phyloP scores from a whole-genome alignment of 2,329 filamentous ascomycete species.

The Colletotrichum abscissum region DNA sequence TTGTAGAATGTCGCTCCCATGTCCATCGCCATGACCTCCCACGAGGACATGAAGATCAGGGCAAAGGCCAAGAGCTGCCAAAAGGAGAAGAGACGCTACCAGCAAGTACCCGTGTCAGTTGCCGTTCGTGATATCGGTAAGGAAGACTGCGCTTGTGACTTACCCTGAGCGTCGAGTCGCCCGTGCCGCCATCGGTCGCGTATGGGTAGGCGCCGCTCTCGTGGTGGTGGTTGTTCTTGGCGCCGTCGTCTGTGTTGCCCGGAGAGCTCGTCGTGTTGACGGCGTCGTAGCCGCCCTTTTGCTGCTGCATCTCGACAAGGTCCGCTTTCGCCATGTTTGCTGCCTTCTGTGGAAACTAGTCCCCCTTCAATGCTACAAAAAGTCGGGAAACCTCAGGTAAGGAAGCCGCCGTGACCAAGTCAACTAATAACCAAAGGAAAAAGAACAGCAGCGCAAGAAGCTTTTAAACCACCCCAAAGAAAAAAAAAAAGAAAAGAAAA shows the following conservation, averaged over 20 bases:
- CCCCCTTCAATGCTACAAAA: no score
- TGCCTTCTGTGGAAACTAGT: not conserved
- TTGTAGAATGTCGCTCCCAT: conserved; percentile 32
- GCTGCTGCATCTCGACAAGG: conserved; percentile 15
- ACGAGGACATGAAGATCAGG: conserved; percentile 32
- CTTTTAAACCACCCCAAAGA: not conserved
- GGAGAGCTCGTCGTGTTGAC: conserved; percentile 25
- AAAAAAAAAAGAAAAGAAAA: not conserved
- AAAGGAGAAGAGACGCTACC: conserved; percentile 27
- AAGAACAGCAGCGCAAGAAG: not conserved
- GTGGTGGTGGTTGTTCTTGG: not conserved
- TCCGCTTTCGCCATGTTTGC: not conserved
- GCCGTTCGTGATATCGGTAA: not conserved
- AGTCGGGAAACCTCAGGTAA: not conserved
- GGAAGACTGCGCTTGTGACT: not conserved
- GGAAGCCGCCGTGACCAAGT: not conserved
- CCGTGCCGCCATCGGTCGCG: conserved; percentile 6
- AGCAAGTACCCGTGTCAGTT: not conserved
- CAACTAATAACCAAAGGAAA: no score
- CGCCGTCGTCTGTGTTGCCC: conserved; percentile 13
- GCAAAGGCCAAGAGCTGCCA: conserved; percentile 31
- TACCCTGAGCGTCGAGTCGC: conserved; percentile 14
- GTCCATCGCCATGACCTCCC: conserved; percentile 35
- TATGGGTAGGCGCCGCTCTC: not conserved
- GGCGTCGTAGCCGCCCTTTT: conserved; percentile 18